Percentiles rank a stretch among this genome's conserved stretches.
Conservation (phyloP, 176 grass and related monocot genomes). For the Chloris gayana region DNA sequence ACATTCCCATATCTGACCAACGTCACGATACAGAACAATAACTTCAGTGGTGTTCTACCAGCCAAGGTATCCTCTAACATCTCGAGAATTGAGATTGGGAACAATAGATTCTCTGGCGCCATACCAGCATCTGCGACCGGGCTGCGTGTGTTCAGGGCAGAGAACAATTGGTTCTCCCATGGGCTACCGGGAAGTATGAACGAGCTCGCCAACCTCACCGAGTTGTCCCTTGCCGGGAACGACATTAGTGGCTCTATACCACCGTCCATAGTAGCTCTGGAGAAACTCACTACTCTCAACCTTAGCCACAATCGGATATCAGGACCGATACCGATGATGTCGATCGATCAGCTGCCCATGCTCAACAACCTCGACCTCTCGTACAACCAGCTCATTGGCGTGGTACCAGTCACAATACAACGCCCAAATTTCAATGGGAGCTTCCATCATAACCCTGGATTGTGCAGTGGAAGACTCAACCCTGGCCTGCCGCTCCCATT, state of each 20-base stretch:
- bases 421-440: background rate
- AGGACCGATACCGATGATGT: conserved; percentile 21
- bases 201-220: background rate
- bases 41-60: conserved; percentile 48
- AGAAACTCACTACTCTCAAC: conserved; percentile 23
- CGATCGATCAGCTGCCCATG: background rate
- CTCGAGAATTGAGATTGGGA: conserved; percentile 37
- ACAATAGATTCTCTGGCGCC: conserved; percentile 40
- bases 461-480: conserved; percentile 15
- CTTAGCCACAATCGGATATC: conserved; percentile 51
- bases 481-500: background rate
- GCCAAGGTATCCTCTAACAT: conserved; percentile 37
- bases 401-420: conserved; percentile 33
- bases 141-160: background rate
- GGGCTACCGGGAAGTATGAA: conserved; percentile 13
- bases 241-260: conserved; percentile 45
- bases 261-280: background rate
- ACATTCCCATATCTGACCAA: background rate
- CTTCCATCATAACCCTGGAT: conserved; percentile 47
- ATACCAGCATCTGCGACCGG: background rate
- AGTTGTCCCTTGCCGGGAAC: conserved; percentile 24
- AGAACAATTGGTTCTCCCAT: conserved; percentile 44
- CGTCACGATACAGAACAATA: conserved; percentile 45
- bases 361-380: conserved; percentile 40
- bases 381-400: conserved; percentile 44